These are phyloP conservation scores for Pyrrhoderma noxium DNA, from an alignment of 1,284 basidiomycete genomes.

Conservation along the genomic window DNA sequence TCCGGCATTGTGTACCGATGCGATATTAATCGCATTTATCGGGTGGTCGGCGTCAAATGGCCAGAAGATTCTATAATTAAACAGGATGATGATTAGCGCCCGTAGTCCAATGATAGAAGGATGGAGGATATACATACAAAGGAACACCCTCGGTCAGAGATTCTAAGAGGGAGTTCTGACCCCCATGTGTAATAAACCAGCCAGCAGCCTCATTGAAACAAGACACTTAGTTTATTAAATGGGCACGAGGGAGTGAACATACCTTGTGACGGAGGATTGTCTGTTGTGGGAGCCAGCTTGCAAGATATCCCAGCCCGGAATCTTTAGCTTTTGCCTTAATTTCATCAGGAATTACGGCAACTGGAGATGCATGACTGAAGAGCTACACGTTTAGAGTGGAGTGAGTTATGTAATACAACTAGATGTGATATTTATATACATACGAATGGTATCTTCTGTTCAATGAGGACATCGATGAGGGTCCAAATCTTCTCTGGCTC, in stretches of 20 bases:
- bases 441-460: slow-evolving; percentile 17
- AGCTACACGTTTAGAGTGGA: slow-evolving; percentile 3
- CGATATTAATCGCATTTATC: slow-evolving; percentile 21
- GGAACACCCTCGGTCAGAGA: slow-evolving; percentile 17
- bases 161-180: slow-evolving; percentile 20
- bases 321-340: slow-evolving; percentile 8
- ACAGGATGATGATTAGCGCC: neutral
- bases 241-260: neutral
- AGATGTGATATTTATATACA: neutral
- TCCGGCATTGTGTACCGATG: slow-evolving; percentile 21
- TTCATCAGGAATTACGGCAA: slow-evolving; percentile 12
- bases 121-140: slow-evolving; percentile 9
- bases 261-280: slow-evolving; percentile 17
- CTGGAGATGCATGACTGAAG: slow-evolving; percentile 12
- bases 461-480: slow-evolving; percentile 12
- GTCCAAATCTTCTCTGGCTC: slow-evolving; percentile 16
- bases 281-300: slow-evolving; percentile 19
- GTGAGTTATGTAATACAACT: neutral
- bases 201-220: slow-evolving; percentile 14
- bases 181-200: slow-evolving; percentile 20
- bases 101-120: slow-evolving; percentile 1
- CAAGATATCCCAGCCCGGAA: slow-evolving; percentile 13
- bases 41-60: slow-evolving; percentile 24
- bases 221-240: neutral
- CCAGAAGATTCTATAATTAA: slow-evolving; percentile 24